Base-by-base conservation (phyloP, 495 filamentous ascomycete species). In the Penicillium egyptiacum region DNA sequence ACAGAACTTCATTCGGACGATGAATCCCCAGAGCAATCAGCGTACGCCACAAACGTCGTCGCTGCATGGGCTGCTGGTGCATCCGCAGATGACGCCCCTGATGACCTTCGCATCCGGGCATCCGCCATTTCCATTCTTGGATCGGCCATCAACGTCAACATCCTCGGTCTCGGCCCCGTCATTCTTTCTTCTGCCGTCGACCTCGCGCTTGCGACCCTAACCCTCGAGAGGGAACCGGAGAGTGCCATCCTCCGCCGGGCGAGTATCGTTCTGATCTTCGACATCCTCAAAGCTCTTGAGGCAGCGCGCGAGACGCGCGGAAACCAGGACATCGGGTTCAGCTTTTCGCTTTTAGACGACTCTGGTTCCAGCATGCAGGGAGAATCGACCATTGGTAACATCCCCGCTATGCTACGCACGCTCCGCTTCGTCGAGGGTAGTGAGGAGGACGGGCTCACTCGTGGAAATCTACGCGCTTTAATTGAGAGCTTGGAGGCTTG, bases 51-150 rank as follows among this genome's bases (percentile, higher is more conserved):
- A 16, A 80, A 81, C 45, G 89, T 95, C 37, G 78, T 95, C 2
- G 72, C 79, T 5, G 88, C 88, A 5, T 96, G 91, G 91, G 83
- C 86, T 50, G 79, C 80, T 41, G 87, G 81, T 50, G 81, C 84
- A 1, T 79, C 82, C 0, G 53, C 64, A 5, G 74, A 78, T 47
- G 66, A 71, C 22, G 69, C 76, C 23, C 77, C 81, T 19, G 91
- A 96, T 61, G 91, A 96, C 63, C 75, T 93, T 2, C 80, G 91
- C 14, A 79, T 92, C 37, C 84, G 91, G 6, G 79, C 89, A 9
- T 94, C 90, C 0, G 90, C 91, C 3, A 70, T 96, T 1, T 88
- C 87, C 5, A 81, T 96, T 17, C 75, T 94, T 19, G 83, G 83
- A 0, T 76, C 74, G 0, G 83, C 83, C 0, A 73, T 92, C 2